phyloP scores from a whole-genome alignment of 176 grass and related monocot species.

The Zoysia pacifica region DNA sequence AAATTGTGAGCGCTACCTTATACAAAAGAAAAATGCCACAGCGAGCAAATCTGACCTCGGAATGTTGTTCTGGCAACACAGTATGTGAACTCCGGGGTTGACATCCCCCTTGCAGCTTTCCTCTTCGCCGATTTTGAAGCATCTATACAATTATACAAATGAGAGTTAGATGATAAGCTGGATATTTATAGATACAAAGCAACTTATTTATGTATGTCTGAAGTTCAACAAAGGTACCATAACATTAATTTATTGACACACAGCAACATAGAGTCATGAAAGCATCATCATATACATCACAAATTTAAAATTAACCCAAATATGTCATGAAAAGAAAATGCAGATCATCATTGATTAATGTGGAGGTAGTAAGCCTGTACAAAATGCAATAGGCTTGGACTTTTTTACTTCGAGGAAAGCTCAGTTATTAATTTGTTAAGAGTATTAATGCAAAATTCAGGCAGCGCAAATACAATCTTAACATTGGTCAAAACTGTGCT shows the following conservation, averaged over 20 bases:
- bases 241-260: neutral
- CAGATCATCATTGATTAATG: slow-evolving; percentile 3
- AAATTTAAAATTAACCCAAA: neutral
- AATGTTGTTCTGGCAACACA: slow-evolving; percentile 88
- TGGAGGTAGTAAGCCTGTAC: neutral
- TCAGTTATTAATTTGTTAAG: neutral
- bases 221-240: neutral
- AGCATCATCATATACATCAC: neutral
- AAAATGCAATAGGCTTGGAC: neutral
- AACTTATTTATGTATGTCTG: slow-evolving; percentile 13
- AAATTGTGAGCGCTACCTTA: neutral
- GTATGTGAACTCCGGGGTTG: slow-evolving; percentile 56
- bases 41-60: slow-evolving; percentile 58
- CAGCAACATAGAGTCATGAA: neutral
- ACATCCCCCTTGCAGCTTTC: slow-evolving; percentile 75
- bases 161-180: slow-evolving; percentile 10
- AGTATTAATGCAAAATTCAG: neutral
- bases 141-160: slow-evolving; percentile 54
- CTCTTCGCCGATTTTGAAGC: slow-evolving; percentile 82
- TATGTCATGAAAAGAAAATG: neutral
- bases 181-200: slow-evolving; percentile 22
- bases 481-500: neutral
- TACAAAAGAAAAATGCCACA: slow-evolving; percentile 9
- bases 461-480: neutral
- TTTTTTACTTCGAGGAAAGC: neutral